Evolutionary conservation across 2,329 filamentous ascomycete species (phyloP), one percentile per base, ranked within the genome.

Genomic region (Apiospora marii): DNA sequence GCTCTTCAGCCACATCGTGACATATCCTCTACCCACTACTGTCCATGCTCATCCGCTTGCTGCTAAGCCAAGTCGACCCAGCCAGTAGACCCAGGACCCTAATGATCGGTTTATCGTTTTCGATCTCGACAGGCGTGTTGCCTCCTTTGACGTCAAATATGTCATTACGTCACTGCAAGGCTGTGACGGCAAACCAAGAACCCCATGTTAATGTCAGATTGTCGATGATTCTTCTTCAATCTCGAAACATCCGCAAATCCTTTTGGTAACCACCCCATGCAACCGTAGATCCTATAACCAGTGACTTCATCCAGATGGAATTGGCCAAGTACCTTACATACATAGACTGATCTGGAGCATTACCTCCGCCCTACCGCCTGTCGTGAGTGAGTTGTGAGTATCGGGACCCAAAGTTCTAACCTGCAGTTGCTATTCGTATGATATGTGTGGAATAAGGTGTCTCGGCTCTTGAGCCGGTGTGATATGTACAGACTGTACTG

Each of bases 1-100:
- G 53, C 53, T 37, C 16, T 22, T 37, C 30, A 41, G 58, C n/a
- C 34, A 41, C 41, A 41, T 41, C 58, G 34, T 64, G 19, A 64
- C 58, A 64, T 58, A 58, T 12, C n/a, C 8, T 64, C 58, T 64
- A 64, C 58, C 58, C 34, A 64, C 58, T 22, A n/a, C 30, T 22
- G 2, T 41, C 41, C 34, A 41, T 64, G 58, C 58, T 41, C n/a
- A 41, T 37, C 13, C 34, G 30, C 34, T n/a, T 64, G 34, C 58
- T 64, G 41, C 27, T 30, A n/a, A 44, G 14, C 30, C 22, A 37
- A 37, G 30, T 16, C 12, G 53, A n/a, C 30, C 53, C 34, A 46
- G 44, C 44, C 14, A 41, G 37, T 19, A 5, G 44, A 13, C 14
- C 44, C 44, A 64, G 58, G 58, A 41, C 58, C 34, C 58, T 41